Evolutionary conservation across 2,329 filamentous ascomycete species (phyloP).

Genomic region (Calonectria montana): DNA sequence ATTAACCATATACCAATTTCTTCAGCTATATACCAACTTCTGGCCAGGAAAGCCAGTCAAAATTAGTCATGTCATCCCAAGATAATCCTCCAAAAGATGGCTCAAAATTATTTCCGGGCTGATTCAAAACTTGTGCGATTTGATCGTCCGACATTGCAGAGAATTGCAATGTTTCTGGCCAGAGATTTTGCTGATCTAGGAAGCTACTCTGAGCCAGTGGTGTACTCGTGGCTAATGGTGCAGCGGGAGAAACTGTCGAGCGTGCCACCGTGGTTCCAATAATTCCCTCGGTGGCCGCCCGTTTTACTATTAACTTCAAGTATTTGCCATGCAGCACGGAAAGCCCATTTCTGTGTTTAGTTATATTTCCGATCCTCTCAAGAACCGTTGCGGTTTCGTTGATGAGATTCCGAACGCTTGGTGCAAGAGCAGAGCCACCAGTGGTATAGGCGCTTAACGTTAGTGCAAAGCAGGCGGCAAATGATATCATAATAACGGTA

Average conservation of each 20-base stretch:
- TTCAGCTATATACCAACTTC: slow-evolving; percentile 52
- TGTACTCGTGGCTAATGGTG: slow-evolving; percentile 29
- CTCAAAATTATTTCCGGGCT: slow-evolving; percentile 70
- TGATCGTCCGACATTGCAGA: slow-evolving; percentile 78
- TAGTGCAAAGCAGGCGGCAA: slow-evolving; percentile 77
- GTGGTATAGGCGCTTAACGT: slow-evolving; percentile 70
- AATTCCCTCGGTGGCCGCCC: slow-evolving; percentile 44
- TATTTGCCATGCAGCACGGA: slow-evolving; percentile 64
- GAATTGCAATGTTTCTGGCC: slow-evolving; percentile 68
- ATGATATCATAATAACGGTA: slow-evolving; percentile 82
- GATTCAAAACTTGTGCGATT: slow-evolving; percentile 73
- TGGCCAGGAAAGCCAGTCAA: slow-evolving; percentile 67
- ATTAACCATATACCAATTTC: background rate
- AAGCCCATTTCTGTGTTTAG: slow-evolving; percentile 74
- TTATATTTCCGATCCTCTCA: slow-evolving; percentile 74
- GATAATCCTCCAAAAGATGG: slow-evolving; percentile 65
- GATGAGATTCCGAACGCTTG: slow-evolving; percentile 72
- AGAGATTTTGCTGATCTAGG: slow-evolving; percentile 48
- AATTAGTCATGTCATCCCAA: slow-evolving; percentile 68
- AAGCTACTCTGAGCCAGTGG: slow-evolving; percentile 40
- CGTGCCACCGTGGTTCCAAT: slow-evolving; percentile 26
- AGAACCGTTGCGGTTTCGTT: slow-evolving; percentile 76
- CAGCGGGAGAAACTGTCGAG: slow-evolving; percentile 22
- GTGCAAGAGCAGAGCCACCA: slow-evolving; percentile 68
- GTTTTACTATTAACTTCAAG: slow-evolving; percentile 56